Percentiles rank a stretch among this genome's conserved stretches.
phyloP scores from a whole-genome alignment of 305 asterid genomes.

The Fraxinus velutina region DNA sequence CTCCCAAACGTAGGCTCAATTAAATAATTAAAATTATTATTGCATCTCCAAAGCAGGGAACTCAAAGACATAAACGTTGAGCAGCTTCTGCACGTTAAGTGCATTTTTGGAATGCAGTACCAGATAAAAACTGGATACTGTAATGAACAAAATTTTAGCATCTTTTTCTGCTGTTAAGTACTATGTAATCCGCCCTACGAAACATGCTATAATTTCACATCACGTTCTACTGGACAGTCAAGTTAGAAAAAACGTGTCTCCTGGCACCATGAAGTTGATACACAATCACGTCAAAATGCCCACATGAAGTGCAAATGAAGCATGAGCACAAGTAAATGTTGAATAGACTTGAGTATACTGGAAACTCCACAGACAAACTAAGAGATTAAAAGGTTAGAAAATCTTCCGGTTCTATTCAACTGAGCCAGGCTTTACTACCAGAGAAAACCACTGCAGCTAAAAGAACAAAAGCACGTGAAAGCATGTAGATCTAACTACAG shows the following conservation, averaged over 20 bases:
- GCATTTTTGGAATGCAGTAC: background rate
- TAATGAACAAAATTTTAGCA: background rate
- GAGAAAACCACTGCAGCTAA: constrained; percentile 18
- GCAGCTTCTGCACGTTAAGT: background rate
- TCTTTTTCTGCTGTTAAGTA: background rate
- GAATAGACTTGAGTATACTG: background rate
- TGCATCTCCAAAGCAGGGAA: constrained; percentile 7
- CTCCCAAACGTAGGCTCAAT: background rate
- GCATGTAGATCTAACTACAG: constrained; percentile 19
- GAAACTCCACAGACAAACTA: constrained; percentile 5
- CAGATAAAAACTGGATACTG: background rate
- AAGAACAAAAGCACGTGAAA: constrained; percentile 1
- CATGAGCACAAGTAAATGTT: background rate
- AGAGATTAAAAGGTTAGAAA: background rate
- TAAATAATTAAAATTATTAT: background rate
- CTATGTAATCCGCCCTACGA: background rate
- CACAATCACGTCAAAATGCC: background rate
- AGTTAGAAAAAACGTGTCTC: constrained; percentile 2
- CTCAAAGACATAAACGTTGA: background rate
- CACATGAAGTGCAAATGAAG: background rate
- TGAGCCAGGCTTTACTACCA: background rate
- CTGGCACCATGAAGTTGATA: constrained; percentile 10
- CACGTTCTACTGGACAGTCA: background rate
- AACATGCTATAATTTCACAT: background rate
- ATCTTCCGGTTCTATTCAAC: constrained; percentile 4